A percentile compares a stretch with the other conserved stretches of the same genome.
phyloP scores from a whole-genome alignment of 352 stramenopile genomes.

The Globisporangium irregulare region DNA sequence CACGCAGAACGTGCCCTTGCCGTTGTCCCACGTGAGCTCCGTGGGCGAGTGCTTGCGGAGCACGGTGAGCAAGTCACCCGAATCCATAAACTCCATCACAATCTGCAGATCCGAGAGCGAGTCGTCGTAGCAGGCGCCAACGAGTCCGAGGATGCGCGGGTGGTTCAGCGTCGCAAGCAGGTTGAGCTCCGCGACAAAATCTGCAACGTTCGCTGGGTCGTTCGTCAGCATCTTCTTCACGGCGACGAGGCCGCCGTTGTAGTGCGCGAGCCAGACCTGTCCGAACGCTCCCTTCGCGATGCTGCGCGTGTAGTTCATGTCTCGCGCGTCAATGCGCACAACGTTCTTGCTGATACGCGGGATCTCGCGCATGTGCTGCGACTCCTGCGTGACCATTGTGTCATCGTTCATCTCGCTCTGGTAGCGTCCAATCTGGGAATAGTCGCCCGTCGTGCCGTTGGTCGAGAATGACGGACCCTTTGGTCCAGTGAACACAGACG shows the following conservation, averaged over 20 bases:
- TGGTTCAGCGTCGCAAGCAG: constrained; percentile 71
- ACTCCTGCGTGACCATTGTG: constrained; percentile 10
- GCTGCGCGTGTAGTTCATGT: constrained; percentile 78
- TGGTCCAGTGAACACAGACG: constrained; percentile 12
- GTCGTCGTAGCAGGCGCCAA: constrained; percentile 76
- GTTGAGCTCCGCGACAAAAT: constrained; percentile 82
- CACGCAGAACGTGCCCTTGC: constrained; percentile 71
- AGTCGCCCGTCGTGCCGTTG: constrained; percentile 18
- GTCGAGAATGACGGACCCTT: constrained; percentile 20
- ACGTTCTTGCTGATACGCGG: constrained; percentile 42
- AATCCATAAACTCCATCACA: constrained; percentile 83
- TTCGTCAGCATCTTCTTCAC: constrained; percentile 79
- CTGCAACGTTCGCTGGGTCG: constrained; percentile 50
- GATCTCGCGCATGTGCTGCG: constrained; percentile 19
- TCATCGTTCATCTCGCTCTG: constrained; percentile 20
- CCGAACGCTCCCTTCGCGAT: constrained; percentile 81
- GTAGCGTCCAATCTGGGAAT: constrained; percentile 29
- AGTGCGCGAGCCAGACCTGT: constrained; percentile 77
- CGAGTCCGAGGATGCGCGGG: constrained; percentile 66
- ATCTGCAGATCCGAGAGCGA: constrained; percentile 67
- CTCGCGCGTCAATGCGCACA: constrained; percentile 49
- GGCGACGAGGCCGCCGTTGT: constrained; percentile 61
- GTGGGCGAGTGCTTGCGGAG: constrained; percentile 41
- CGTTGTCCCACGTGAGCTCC: constrained; percentile 50
- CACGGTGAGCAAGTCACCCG: constrained; percentile 60